Base-by-base conservation (phyloP, 257 asterid genomes). In the Solanum microdontum region DNA sequence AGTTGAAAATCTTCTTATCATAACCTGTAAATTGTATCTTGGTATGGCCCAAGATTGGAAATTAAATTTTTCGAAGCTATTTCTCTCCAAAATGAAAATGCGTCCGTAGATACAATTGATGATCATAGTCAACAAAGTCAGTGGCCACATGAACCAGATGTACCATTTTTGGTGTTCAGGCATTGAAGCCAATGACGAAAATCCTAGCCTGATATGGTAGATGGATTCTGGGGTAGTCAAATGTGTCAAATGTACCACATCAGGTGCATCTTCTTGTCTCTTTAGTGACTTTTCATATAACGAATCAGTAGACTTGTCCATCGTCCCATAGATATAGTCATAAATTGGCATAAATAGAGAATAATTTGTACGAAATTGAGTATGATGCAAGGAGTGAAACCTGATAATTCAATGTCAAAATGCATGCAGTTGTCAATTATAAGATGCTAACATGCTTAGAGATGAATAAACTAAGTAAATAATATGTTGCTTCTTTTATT, bases 331-430 rank as follows among this genome's bases (percentile, higher is more conserved):
- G 26, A 93, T 88, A 87, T 87, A 91, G 90, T 94, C 97, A 55
- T 94, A 94, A 30, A 94, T 72, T 2, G 97, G 95, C 95, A 94
- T 93, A 92, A 94, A 94, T 66, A 94, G 82, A 6, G 93, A 89
- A 36, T 94, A 93, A 79, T 94, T 93, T 4, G 95, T 94, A 24
- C 97, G 91, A 21, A 94, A 94, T 19, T 90, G 95, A n/a, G 97
- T 94, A 82, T 94, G 97, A 51, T 94, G 95, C 87, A 94, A 55
- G 6, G 97, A 94, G 91, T 93, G 95, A 84, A 86, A 94, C 92
- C 97, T 94, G 91, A 69, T 64, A 6, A 8, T 11, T 69, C 48
- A 28, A 73, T 15, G 75, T 55, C 36, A 83, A 39, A 79, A 40
- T 40, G n/a, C 28, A 83, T 45, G 55, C 17, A 12, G 30, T 51